Evolutionary conservation across 768 basidiomycete species (phyloP).

Genomic region (Hydnomerulius pinastri): DNA sequence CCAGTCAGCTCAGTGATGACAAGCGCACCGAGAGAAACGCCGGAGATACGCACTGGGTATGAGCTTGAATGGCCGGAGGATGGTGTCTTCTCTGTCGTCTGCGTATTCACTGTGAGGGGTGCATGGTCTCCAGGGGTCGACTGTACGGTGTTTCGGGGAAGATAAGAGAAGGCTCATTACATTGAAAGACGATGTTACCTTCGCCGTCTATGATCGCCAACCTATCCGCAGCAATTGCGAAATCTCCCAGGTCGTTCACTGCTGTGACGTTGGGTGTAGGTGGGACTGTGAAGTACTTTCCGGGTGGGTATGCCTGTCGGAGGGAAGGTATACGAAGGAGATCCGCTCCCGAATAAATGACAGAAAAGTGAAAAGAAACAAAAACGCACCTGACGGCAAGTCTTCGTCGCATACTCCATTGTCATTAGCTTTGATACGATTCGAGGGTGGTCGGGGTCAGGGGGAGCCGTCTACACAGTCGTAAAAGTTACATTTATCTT

Average conservation of each 20-base stretch:
- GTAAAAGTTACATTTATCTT: neutral
- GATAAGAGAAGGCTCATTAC: too few species aligned
- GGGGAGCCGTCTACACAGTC: slow-evolving; percentile 64
- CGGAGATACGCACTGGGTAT: slow-evolving; percentile 65
- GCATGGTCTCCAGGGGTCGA: slow-evolving; percentile 89
- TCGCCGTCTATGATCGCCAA: slow-evolving; percentile 89
- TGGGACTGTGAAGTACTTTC: slow-evolving; percentile 74
- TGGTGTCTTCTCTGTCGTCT: slow-evolving; percentile 64
- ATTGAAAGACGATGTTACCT: slow-evolving; percentile 55
- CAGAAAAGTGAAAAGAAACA: neutral
- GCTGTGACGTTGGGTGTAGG: slow-evolving; percentile 73
- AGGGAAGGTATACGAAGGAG: neutral
- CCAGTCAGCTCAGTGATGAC: neutral
- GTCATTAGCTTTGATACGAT: slow-evolving; percentile 82
- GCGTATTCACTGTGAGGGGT: slow-evolving; percentile 83
- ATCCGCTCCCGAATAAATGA: neutral
- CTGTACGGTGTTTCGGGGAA: slow-evolving; percentile 36
- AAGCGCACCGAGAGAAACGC: neutral
- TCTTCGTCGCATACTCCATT: slow-evolving; percentile 67
- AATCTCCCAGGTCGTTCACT: slow-evolving; percentile 87
- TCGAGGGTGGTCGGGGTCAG: slow-evolving; percentile 64
- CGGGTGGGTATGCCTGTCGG: slow-evolving; percentile 78
- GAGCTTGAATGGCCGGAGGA: slow-evolving; percentile 78
- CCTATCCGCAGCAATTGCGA: slow-evolving; percentile 74
- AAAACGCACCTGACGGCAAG: slow-evolving; percentile 60